phyloP scores from a whole-genome alignment of 2,329 filamentous ascomycete species.

The Pseudophaeomoniella oleicola region DNA sequence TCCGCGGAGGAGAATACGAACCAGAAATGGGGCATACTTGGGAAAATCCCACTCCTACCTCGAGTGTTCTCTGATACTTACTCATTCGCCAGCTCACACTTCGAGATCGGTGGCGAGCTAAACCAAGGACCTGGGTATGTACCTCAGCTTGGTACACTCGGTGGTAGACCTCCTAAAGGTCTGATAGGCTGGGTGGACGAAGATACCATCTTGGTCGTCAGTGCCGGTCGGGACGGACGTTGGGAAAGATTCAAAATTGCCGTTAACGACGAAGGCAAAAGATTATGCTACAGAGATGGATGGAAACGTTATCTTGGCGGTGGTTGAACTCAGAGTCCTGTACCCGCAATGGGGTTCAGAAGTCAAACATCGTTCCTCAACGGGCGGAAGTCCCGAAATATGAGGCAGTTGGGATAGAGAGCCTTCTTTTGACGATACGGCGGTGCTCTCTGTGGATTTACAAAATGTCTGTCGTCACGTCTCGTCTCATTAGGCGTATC shows the following conservation, averaged over 20 bases:
- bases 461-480: too few species aligned
- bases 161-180: constrained; percentile 58
- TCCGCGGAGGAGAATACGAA: constrained; percentile 33
- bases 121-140: constrained; percentile 21
- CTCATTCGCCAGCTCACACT: constrained; percentile 66
- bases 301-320: constrained; percentile 63
- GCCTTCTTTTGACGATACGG: too few species aligned
- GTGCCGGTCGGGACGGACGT: constrained; percentile 62
- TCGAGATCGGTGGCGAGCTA: constrained; percentile 68
- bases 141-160: constrained; percentile 37
- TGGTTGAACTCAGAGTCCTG: constrained; percentile 1
- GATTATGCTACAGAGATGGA: constrained; percentile 54
- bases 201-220: constrained; percentile 57
- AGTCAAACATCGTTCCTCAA: too few species aligned
- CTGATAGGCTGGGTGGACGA: constrained; percentile 74
- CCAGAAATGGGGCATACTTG: constrained; percentile 74
- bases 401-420: too few species aligned
- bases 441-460: too few species aligned
- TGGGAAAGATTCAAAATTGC: constrained; percentile 77
- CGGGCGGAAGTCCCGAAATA: too few species aligned
- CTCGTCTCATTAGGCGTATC: too few species aligned
- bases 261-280: constrained; percentile 53
- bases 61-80: constrained; percentile 81
- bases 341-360: too few species aligned
- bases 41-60: constrained; percentile 71